A percentile compares a stretch with the other conserved stretches of the same genome.
Evolutionary conservation across 306 rosid species (phyloP).

Genomic region (Coriaria nepalensis): DNA sequence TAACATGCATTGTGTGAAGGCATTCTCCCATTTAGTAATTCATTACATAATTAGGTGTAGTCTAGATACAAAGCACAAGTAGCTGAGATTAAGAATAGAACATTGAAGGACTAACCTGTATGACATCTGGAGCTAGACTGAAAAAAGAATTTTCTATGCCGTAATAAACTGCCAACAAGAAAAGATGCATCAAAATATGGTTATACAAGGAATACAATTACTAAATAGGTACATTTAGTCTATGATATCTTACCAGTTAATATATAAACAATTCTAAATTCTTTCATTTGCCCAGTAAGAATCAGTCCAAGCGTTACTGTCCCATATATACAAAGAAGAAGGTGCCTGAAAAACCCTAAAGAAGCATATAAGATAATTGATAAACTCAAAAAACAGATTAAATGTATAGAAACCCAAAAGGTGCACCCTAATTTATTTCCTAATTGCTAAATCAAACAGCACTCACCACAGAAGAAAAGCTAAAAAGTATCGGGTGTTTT

Average conservation of each 20-base stretch:
- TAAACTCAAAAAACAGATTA: too few species aligned
- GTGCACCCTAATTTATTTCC: too few species aligned
- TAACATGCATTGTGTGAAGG: too few species aligned
- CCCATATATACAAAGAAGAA: slow-evolving; percentile 75
- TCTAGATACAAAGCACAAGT: background rate
- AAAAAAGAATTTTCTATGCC: slow-evolving; percentile 57
- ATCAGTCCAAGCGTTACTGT: slow-evolving; percentile 47
- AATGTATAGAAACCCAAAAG: too few species aligned
- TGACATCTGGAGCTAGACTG: slow-evolving; percentile 65
- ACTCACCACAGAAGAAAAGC: slow-evolving; percentile 96
- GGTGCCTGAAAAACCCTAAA: slow-evolving; percentile 58
- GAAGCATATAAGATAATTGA: slow-evolving; percentile 13
- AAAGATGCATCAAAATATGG: slow-evolving; percentile 5
- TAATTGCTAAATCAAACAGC: slow-evolving; percentile 10
- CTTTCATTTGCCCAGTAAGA: slow-evolving; percentile 69
- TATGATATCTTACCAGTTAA: slow-evolving; percentile 43
- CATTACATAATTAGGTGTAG: too few species aligned
- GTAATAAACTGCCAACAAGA: slow-evolving; percentile 55
- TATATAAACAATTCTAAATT: slow-evolving; percentile 47
- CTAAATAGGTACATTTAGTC: background rate
- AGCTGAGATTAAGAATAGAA: background rate
- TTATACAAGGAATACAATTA: slow-evolving; percentile 10
- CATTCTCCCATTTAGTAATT: too few species aligned
- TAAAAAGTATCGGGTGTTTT: slow-evolving; percentile 66
- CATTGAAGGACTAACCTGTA: slow-evolving; percentile 41